Conservation (phyloP, 1,284 basidiomycete genomes). For the Tausonia pullulans region DNA sequence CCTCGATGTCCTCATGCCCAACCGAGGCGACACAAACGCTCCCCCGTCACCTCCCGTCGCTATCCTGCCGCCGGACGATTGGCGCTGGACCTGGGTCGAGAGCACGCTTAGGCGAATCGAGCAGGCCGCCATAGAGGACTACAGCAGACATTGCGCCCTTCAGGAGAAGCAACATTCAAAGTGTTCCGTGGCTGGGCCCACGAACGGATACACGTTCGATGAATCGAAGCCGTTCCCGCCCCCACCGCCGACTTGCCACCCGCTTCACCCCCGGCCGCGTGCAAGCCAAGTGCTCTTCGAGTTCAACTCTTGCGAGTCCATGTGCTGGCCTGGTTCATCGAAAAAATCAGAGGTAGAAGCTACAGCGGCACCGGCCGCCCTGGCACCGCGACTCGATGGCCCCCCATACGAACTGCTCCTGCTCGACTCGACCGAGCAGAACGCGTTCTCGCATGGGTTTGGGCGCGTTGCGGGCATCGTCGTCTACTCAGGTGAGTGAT, state of each 20-base stretch:
- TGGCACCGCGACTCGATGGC: slow-evolving; percentile 37
- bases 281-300: slow-evolving; percentile 25
- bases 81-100: slow-evolving; percentile 73
- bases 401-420: slow-evolving; percentile 76
- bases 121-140: slow-evolving; percentile 38
- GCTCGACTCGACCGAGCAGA: slow-evolving; percentile 66
- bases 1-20: slow-evolving; percentile 49
- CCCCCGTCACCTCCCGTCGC: slow-evolving; percentile 46
- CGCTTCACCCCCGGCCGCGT: slow-evolving; percentile 31
- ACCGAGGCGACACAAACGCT: slow-evolving; percentile 29
- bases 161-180: neutral
- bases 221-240: neutral
- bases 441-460: slow-evolving; percentile 85
- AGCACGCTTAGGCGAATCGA: slow-evolving; percentile 63
- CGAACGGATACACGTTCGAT: too few species aligned
- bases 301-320: too few species aligned
- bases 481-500: slow-evolving; percentile 71
- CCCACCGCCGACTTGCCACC: slow-evolving; percentile 30
- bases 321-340: neutral
- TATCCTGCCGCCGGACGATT: slow-evolving; percentile 58
- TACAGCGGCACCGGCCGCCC: neutral
- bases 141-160: neutral
- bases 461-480: slow-evolving; percentile 83
- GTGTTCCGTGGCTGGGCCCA: neutral
- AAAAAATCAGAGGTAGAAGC: neutral